Percentiles rank a stretch among this genome's conserved stretches.
Conservation (phyloP, 1,139 yeast genomes). For the Magnusiomyces fungicola region DNA sequence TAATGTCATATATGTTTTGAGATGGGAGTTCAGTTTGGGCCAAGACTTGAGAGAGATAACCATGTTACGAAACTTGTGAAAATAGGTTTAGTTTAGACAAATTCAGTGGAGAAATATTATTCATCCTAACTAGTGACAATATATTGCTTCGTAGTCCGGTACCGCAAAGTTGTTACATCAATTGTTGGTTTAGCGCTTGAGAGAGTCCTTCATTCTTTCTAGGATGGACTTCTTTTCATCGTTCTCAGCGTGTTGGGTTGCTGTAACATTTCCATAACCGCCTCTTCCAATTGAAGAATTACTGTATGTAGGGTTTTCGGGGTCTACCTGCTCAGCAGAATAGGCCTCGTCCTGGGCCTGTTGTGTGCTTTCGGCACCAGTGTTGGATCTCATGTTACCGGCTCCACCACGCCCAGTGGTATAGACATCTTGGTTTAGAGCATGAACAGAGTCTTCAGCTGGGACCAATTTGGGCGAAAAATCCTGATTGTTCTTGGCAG, state of each 20-base stretch:
- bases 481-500: constrained; percentile 36
- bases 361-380: constrained; percentile 54
- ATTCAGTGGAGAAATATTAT: too few relatives aligned
- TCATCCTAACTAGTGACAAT: too few relatives aligned
- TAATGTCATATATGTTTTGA: too few relatives aligned
- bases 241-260: constrained; percentile 21
- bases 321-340: constrained; percentile 16
- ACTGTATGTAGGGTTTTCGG: constrained; percentile 22
- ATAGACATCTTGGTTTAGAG: constrained; percentile 54
- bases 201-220: constrained; percentile 16
- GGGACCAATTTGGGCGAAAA: constrained; percentile 36
- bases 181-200: constrained; percentile 8
- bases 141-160: too few relatives aligned
- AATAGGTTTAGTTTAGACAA: too few relatives aligned
- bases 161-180: too few relatives aligned
- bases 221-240: constrained; percentile 16
- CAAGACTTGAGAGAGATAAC: too few relatives aligned
- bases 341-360: constrained; percentile 66
- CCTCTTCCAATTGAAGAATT: constrained; percentile 35
- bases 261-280: constrained; percentile 34
- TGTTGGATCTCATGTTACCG: constrained; percentile 65
- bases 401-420: constrained; percentile 80
- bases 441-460: constrained; percentile 38
- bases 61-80: too few relatives aligned
- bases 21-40: too few relatives aligned